Percentiles rank a stretch among this genome's conserved stretches.
Conservation (phyloP, 371 early-diverging fungal genomes). For the Mucor irregularis region DNA sequence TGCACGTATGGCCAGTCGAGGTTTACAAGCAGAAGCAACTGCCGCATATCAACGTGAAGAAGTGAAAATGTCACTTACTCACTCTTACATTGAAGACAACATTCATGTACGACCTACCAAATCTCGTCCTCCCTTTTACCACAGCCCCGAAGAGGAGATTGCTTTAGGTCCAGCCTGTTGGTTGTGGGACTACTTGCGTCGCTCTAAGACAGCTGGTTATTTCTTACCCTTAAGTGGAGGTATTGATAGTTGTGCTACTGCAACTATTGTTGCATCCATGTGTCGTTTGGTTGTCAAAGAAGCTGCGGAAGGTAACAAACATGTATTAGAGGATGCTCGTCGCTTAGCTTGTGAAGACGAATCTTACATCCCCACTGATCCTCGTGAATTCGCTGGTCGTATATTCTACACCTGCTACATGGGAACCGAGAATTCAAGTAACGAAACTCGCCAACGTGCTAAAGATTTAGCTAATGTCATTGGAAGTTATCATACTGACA, state of each 20-base stretch:
- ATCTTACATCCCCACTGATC: conserved; percentile 70
- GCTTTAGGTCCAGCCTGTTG: conserved; percentile 96
- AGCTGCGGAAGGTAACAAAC: conserved; percentile 58
- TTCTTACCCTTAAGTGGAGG: conserved; percentile 97
- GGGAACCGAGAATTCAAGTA: conserved; percentile 90
- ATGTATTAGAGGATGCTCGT: conserved; percentile 78
- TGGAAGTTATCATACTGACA: conserved; percentile 88
- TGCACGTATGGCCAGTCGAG: conserved; percentile 69
- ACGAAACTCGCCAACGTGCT: conserved; percentile 85
- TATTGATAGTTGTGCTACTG: conserved; percentile 94
- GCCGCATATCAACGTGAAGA: conserved; percentile 65
- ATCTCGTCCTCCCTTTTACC: conserved; percentile 47
- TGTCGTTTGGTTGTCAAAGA: conserved; percentile 85
- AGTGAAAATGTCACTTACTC: conserved; percentile 57
- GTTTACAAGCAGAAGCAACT: conserved; percentile 75
- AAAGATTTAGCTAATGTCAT: conserved; percentile 77
- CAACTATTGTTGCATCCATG: conserved; percentile 93
- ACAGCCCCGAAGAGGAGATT: conserved; percentile 81
- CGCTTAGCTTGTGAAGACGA: conserved; percentile 60
- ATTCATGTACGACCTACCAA: conserved; percentile 32
- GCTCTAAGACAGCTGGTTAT: conserved; percentile 88
- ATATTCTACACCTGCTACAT: conserved; percentile 96
- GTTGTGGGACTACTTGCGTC: conserved; percentile 98
- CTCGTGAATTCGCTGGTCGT: conserved; percentile 80
- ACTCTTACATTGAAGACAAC: conserved; percentile 45